Conservation (phyloP, 208 protist species). For the Leishmania braziliensis region DNA sequence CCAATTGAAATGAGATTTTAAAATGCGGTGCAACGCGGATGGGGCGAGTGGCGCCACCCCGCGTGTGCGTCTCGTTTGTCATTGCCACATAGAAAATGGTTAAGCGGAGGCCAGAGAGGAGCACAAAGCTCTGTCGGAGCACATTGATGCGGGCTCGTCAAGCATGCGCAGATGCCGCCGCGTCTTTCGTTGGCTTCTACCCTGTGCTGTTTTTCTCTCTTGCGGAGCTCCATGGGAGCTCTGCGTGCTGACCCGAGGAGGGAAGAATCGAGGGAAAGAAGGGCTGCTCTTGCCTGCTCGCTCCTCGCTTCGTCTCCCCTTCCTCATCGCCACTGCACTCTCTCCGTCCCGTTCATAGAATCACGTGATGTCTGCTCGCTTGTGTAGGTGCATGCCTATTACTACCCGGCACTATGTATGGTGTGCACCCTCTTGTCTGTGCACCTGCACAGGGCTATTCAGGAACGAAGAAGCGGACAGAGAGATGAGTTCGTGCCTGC, state of each 20-base stretch:
- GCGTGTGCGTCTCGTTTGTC: neutral
- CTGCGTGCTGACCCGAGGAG: too few species aligned
- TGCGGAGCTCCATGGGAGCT: neutral
- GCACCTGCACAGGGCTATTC: neutral
- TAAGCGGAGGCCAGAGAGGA: neutral
- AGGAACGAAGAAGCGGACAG: neutral
- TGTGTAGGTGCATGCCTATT: neutral
- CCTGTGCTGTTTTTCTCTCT: neutral
- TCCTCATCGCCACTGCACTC: neutral
- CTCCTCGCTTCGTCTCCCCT: neutral
- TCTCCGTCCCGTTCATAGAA: neutral
- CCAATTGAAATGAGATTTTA: slow-evolving; percentile 32
- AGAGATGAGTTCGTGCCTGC: neutral
- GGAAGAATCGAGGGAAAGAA: neutral
- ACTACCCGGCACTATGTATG: neutral
- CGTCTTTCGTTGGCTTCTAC: neutral
- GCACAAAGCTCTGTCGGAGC: neutral
- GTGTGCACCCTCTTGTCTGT: neutral
- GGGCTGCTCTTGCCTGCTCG: neutral
- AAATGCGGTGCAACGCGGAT: neutral
- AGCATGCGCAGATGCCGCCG: neutral
- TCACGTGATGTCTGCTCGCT: neutral
- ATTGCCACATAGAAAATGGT: neutral
- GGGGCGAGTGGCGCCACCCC: neutral
- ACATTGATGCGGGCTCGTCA: neutral